Percentiles rank a stretch among this genome's conserved stretches.
These are phyloP conservation scores for Pleurozium schreberi DNA, from an alignment of 225 moss, liverwort and hornwort genomes.

Conservation along the genomic window DNA sequence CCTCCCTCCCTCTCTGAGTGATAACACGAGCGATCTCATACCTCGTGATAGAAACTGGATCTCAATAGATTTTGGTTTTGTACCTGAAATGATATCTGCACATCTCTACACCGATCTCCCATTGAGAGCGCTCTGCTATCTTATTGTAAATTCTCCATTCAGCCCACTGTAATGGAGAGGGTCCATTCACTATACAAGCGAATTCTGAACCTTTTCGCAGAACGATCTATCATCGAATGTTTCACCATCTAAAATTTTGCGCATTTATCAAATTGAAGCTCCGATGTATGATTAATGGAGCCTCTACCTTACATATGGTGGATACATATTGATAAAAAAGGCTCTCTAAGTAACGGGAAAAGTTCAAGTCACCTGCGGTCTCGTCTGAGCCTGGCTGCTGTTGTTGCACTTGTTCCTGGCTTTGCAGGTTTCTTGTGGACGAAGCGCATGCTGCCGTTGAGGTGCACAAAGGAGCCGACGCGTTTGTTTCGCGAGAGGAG, in stretches of 20 bases:
- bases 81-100: background rate
- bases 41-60: background rate
- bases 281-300: background rate
- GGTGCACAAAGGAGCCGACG: background rate
- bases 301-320: no score
- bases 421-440: slow-evolving; percentile 25
- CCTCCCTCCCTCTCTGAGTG: background rate
- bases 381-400: background rate
- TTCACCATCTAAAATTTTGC: background rate
- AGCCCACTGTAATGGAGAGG: no score
- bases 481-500: slow-evolving; percentile 1
- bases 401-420: background rate
- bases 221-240: background rate
- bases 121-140: no score
- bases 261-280: background rate
- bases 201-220: background rate
- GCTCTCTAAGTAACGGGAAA: no score
- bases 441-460: slow-evolving; percentile 13
- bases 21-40: background rate
- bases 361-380: no score
- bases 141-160: no score
- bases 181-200: background rate
- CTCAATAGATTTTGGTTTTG: background rate
- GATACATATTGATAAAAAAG: background rate
- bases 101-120: no score